Percentiles rank a stretch among this genome's conserved stretches.
phyloP scores from a whole-genome alignment of 129 eudicot species.

The Silybum marianum region DNA sequence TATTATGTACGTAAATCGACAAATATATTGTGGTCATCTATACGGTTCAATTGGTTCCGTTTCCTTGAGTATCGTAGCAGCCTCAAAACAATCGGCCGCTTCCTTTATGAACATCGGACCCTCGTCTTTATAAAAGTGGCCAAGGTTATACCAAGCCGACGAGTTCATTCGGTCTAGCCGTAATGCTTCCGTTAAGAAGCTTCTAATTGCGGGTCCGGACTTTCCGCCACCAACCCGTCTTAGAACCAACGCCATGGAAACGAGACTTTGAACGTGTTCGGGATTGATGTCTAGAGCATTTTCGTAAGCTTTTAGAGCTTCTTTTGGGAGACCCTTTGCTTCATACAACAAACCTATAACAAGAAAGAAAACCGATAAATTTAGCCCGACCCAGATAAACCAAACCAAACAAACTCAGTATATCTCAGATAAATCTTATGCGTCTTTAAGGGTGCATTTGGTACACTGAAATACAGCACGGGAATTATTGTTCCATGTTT shows the following conservation, averaged over 20 bases:
- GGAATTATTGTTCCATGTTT: too few species aligned
- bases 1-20: constrained; percentile 29
- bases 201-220: constrained; percentile 47
- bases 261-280: constrained; percentile 66
- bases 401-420: not conserved
- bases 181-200: constrained; percentile 74
- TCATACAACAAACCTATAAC: constrained; percentile 68
- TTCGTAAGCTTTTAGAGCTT: constrained; percentile 60
- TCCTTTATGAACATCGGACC: constrained; percentile 48
- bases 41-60: constrained; percentile 86
- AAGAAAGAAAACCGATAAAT: not conserved
- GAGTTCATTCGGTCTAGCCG: constrained; percentile 68
- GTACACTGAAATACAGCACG: too few species aligned
- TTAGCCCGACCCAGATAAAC: not conserved
- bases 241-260: constrained; percentile 67
- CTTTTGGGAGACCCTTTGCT: constrained; percentile 72
- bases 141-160: constrained; percentile 75
- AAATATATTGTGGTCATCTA: constrained; percentile 44
- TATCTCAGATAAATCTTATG: too few species aligned
- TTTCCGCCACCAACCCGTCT: constrained; percentile 48
- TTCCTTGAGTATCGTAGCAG: constrained; percentile 65
- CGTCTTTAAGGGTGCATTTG: too few species aligned
- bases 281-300: constrained; percentile 66
- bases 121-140: constrained; percentile 66
- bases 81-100: constrained; percentile 86